A percentile compares a stretch with the other conserved stretches of the same genome.
These are phyloP conservation scores for Abelmoschus esculentus DNA, from an alignment of 345 rosid species.

Conservation along the genomic window DNA sequence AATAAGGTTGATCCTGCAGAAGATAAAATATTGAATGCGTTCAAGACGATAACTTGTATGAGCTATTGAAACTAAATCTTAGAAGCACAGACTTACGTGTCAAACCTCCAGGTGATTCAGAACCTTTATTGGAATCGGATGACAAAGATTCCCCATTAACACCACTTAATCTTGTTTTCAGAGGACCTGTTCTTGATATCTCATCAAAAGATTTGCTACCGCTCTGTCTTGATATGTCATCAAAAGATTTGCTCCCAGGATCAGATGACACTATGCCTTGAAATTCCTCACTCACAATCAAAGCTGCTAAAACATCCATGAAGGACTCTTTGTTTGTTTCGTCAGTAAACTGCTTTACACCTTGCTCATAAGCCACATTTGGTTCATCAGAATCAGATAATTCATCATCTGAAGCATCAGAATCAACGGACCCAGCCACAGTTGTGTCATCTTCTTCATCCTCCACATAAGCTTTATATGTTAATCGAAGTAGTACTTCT, in stretches of 20 bases:
- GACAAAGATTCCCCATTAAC: slow-evolving; percentile 28
- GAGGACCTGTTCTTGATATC: slow-evolving; percentile 26
- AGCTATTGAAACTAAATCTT: not conserved
- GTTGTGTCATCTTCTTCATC: slow-evolving; percentile 87
- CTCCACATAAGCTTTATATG: slow-evolving; percentile 94
- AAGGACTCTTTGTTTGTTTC: slow-evolving; percentile 67
- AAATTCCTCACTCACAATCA: slow-evolving; percentile 94
- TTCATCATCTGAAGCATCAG: slow-evolving; percentile 75
- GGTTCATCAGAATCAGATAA: slow-evolving; percentile 58
- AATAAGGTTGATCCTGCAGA: slow-evolving; percentile 63
- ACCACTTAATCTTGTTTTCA: slow-evolving; percentile 25
- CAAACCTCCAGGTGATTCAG: slow-evolving; percentile 31
- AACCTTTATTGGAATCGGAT: slow-evolving; percentile 26
- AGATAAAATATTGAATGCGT: slow-evolving; percentile 12
- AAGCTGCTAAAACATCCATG: slow-evolving; percentile 89
- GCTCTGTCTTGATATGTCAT: slow-evolving; percentile 31
- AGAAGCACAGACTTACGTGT: not conserved
- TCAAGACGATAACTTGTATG: slow-evolving; percentile 6
- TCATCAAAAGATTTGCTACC: slow-evolving; percentile 44
- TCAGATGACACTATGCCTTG: slow-evolving; percentile 94
- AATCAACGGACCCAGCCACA: slow-evolving; percentile 32
- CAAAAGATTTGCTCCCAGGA: slow-evolving; percentile 45
- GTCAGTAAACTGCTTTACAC: slow-evolving; percentile 25
- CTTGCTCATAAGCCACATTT: slow-evolving; percentile 27
- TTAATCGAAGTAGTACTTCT: slow-evolving; percentile 76